Evolutionary conservation across 208 protist genomes (phyloP).

Genomic region (Acanthamoeba sp.): DNA sequence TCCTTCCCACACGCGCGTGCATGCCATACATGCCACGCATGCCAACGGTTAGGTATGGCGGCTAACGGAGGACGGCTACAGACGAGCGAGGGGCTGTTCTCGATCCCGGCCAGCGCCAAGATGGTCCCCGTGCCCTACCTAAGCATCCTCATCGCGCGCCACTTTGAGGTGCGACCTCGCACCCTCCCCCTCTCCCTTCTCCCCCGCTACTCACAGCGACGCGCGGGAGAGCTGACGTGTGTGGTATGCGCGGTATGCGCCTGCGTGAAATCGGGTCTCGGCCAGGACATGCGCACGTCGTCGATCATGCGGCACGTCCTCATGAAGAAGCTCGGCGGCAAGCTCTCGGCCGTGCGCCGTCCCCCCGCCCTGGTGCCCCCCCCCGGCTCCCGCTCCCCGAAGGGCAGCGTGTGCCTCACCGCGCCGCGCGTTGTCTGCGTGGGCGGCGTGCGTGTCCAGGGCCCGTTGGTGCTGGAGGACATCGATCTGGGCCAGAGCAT

Average conservation of each 20-base stretch:
- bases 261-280: no score
- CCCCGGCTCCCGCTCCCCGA: no score
- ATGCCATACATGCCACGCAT: no score
- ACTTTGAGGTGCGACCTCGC: background rate
- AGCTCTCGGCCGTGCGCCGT: background rate
- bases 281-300: slow-evolving; percentile 19
- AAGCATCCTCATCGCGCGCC: background rate
- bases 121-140: background rate
- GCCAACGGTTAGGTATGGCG: no score
- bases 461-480: slow-evolving; percentile 2
- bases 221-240: no score
- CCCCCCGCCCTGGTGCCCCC: background rate
- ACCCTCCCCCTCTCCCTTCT: no score
- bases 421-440: no score
- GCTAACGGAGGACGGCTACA: no score
- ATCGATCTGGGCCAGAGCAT: background rate
- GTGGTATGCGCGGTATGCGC: no score
- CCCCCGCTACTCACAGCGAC: no score
- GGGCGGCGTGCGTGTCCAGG: background rate
- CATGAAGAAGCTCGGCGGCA: slow-evolving; percentile 28
- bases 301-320: background rate
- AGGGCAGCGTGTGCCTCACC: no score
- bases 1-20: no score
- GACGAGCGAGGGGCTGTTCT: slow-evolving; percentile 14
- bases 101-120: background rate